Conservation (phyloP, 345 rosid genomes). For the Brassica nigra region DNA sequence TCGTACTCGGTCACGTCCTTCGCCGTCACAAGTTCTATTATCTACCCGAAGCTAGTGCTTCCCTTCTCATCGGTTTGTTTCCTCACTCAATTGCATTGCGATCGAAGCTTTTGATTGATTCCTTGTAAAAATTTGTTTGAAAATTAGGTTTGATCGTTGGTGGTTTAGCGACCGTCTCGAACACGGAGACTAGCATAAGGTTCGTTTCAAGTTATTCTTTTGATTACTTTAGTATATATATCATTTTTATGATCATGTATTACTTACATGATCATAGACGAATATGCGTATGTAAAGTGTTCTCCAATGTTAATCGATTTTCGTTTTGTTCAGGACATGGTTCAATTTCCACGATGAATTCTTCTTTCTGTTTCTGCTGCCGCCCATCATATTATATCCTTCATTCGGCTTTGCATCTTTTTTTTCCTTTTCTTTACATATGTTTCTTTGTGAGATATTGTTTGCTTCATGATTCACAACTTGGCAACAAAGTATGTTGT, state of each 20-base stretch:
- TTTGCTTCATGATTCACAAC: background rate
- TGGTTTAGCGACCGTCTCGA: background rate
- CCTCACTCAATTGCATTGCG: background rate
- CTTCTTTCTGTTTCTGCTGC: conserved; percentile 90
- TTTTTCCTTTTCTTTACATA: no score
- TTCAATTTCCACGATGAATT: conserved; percentile 98
- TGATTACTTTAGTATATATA: background rate
- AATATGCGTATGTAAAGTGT: background rate
- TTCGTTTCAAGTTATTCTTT: background rate
- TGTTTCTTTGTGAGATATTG: background rate
- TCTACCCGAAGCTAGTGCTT: conserved; percentile 97
- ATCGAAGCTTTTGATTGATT: background rate
- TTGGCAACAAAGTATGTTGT: conserved; percentile 18
- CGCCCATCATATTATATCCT: conserved; percentile 99
- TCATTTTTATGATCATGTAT: conserved; percentile 17
- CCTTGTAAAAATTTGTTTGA: background rate
- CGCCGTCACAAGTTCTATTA: conserved; percentile 94
- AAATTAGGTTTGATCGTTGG: background rate
- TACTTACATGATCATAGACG: background rate
- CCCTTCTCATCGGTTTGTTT: conserved; percentile 80
- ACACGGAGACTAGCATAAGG: conserved; percentile 2
- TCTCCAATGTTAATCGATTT: background rate
- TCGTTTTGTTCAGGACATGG: conserved; percentile 57
- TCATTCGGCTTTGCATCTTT: background rate
- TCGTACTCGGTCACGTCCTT: conserved; percentile 94